Evolutionary conservation across 2,329 filamentous ascomycete species (phyloP), one percentile per base, ranked within the genome.

Genomic region (Fusarium xyrophilum): DNA sequence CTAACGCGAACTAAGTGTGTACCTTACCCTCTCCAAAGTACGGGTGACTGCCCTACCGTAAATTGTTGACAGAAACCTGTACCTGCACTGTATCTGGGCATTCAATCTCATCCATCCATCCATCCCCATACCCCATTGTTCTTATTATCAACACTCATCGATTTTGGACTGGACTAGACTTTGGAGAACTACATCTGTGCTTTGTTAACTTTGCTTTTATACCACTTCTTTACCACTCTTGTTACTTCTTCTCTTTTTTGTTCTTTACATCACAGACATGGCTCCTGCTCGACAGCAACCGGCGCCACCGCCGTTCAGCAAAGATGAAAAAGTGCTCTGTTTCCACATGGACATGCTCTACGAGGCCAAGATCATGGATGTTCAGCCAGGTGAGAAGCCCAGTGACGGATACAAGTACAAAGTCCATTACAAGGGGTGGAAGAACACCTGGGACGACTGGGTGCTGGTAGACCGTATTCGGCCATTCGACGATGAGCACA

Each of bases 391-490:
- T 75, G 90, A 91, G 79, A 89, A 89, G 78, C 90, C 81, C 23
- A 90, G 80, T 42, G 82, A 90, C 65, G 88, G 91, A 35, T 93
- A 89, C 76, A 89, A 93, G 78, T 99, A 97, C 82, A 92, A 92
- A 76, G 92, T 99, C 57, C 96, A 99, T 81, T 99, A 99, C 84
- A 98, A 98, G 81, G 96, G 96, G 76, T 99, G 96, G 96, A 99
- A 99, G 85, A 94, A 95, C 79, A 97, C 93, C 86, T 99, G 96
- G 96, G 96, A 99, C 82, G 96, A 99, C 82, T 98, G 95, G 95
- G 96, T 98, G 44, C 88, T 92, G 25, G 90, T 93, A 79, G 95
- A 98, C 78, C 92, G 96, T 71, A 90, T 99, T 65, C 91, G 94
- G 76, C 97, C 97, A 82, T 91, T 95, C 78, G 97, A 90, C 53